phyloP scores from a whole-genome alignment of 2,329 filamentous ascomycete species.

The Calonectria montana region DNA sequence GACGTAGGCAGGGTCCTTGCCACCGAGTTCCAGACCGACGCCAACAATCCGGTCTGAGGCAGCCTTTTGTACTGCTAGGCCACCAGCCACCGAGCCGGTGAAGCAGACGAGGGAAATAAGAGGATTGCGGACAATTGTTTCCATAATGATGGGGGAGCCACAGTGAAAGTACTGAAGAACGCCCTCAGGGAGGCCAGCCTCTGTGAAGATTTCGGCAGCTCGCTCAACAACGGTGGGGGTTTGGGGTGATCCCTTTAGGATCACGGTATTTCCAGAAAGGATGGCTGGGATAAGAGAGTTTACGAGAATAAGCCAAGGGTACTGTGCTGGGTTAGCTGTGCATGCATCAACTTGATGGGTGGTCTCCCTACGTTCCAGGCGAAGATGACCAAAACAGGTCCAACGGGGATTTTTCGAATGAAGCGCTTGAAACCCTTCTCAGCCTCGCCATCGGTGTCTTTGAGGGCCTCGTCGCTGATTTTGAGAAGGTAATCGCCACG shows the following conservation, averaged over 20 bases:
- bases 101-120: conserved; percentile 88
- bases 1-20: conserved; percentile 94
- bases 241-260: conserved; percentile 94
- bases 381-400: conserved; percentile 89
- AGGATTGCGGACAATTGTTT: conserved; percentile 81
- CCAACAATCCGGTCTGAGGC: conserved; percentile 86
- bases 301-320: conserved; percentile 92
- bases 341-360: not conserved
- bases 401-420: conserved; percentile 88
- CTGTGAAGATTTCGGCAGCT: conserved; percentile 78
- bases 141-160: conserved; percentile 81
- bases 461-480: conserved; percentile 81
- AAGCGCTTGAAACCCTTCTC: conserved; percentile 93
- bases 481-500: conserved; percentile 88
- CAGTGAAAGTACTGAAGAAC: conserved; percentile 95
- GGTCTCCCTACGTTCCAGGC: conserved; percentile 86
- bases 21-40: conserved; percentile 91
- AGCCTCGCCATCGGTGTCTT: conserved; percentile 83
- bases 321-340: conserved; percentile 62
- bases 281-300: conserved; percentile 95
- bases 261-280: conserved; percentile 88
- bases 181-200: conserved; percentile 83
- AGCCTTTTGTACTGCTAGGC: conserved; percentile 85
- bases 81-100: conserved; percentile 91
- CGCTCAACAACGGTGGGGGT: conserved; percentile 93